Evolutionary conservation across 169 alveolate species (phyloP), one percentile per base, ranked within the genome.

Genomic region (Miamiensis avidus): DNA sequence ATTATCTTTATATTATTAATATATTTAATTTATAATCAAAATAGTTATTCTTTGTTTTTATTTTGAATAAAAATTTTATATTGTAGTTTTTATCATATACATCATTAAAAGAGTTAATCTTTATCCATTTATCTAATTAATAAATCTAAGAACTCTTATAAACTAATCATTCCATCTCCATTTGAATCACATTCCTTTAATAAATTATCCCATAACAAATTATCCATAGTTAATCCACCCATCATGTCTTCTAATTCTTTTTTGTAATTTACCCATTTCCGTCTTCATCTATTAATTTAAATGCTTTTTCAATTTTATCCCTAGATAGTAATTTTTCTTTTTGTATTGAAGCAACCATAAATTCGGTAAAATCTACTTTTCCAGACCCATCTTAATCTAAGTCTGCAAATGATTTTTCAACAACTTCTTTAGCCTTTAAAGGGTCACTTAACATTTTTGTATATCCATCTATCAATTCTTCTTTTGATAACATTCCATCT

Each of bases 101-200:
- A 11, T 49, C 69, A 11, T 49, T 20, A 49, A 4, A 49, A 11
- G 4, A 49, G 20, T 4, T 20, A 4, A 11, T 49, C 69, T 49
- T 49, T 49, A 11, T 49, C 69, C 26, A 49, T 49, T 49, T 4
- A 11, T 49, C 20, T 49, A 11, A 49, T 20, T 11, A 49, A 20
- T 11, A 49, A 20, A 49, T 49, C 69, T 77, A 34, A 0, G 33
- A 91, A 88, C 30, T 87, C 92, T 49, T 84, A 29, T 74, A 82
- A 88, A 82, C 78, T 86, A n/a, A 91, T 88, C 82, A 78, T 74
- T 30, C 94, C 96, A 87, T 93, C 96, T n/a, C 83, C 74, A 84
- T 91, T 88, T 78, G 86, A 74, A 84, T 93, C 96, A 84, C 89
- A 88, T 34, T 89, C 89, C 1, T 77, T n/a, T 15, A 93, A 86